Evolutionary conservation across 108 stramenopile genomes (phyloP).

Genomic region (Cyclotella atomus): DNA sequence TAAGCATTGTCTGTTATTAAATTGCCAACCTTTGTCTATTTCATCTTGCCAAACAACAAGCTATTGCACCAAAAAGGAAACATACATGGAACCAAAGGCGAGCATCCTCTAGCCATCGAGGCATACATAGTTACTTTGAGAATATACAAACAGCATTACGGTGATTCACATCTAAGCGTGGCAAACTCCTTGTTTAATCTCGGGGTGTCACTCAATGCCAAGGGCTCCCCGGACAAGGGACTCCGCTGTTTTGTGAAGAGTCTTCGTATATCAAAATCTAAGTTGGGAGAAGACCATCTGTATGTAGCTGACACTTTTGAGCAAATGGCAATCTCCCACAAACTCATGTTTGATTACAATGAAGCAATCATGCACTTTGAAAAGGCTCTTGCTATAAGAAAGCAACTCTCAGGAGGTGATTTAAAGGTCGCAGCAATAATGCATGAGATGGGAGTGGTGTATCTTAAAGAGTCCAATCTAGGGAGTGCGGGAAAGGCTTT

Average conservation of each 20-base stretch:
- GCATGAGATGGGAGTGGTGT: constrained; percentile 48
- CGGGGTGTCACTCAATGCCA: constrained; percentile 58
- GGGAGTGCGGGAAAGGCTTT: constrained; percentile 55
- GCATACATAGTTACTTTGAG: constrained; percentile 47
- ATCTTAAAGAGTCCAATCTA: constrained; percentile 9
- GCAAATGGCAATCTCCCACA: constrained; percentile 49
- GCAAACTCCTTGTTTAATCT: constrained; percentile 57
- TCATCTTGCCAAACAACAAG: too few species aligned
- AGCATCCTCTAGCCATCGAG: constrained; percentile 48
- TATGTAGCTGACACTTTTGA: constrained; percentile 59
- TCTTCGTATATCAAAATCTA: constrained; percentile 39
- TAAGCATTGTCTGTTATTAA: not conserved
- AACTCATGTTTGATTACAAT: constrained; percentile 32
- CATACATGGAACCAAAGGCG: constrained; percentile 34
- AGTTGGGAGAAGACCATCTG: constrained; percentile 56
- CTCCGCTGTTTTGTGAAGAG: constrained; percentile 50
- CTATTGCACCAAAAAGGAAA: constrained; percentile 54
- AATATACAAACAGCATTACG: constrained; percentile 51
- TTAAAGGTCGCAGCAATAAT: constrained; percentile 44
- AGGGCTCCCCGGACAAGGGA: constrained; percentile 57
- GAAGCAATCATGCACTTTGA: constrained; percentile 51
- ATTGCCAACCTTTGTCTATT: not conserved
- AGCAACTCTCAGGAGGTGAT: constrained; percentile 32
- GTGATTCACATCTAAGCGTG: constrained; percentile 54
- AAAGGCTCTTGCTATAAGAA: constrained; percentile 45